A percentile compares a stretch with the other conserved stretches of the same genome.
Evolutionary conservation across 2,329 filamentous ascomycete genomes (phyloP).

Genomic region (Cercospora citrullina): DNA sequence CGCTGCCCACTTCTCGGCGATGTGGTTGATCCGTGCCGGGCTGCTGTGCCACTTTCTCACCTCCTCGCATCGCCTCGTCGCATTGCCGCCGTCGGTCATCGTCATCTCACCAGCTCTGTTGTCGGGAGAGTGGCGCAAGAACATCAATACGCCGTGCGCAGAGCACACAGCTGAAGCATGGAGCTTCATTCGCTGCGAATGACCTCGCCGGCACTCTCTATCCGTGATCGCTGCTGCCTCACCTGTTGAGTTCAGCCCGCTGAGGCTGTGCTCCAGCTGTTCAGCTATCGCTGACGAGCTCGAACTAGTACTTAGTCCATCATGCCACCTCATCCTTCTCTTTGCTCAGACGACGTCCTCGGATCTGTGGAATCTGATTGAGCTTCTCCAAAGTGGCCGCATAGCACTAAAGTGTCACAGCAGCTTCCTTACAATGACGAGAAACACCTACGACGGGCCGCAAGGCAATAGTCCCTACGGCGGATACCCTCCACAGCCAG

Average conservation of each 20-base stretch:
- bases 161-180: neutral
- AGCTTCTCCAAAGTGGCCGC: neutral
- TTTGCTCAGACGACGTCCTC: neutral
- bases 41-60: neutral
- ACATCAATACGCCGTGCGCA: neutral
- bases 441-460: constrained; percentile 24
- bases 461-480: constrained; percentile 12
- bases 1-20: neutral
- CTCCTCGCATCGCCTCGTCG: neutral
- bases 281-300: constrained; percentile 12
- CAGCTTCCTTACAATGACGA: constrained; percentile 16
- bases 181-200: neutral
- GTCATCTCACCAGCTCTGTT: neutral
- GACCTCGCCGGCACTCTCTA: neutral
- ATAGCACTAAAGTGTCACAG: neutral
- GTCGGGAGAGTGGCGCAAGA: neutral
- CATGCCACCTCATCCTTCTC: neutral
- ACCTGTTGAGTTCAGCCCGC: constrained; percentile 59
- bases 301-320: constrained; percentile 4
- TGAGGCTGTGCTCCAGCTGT: constrained; percentile 23
- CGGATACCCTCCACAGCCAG: constrained; percentile 22
- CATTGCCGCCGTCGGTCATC: neutral
- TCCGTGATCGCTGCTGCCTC: constrained; percentile 21
- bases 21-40: neutral
- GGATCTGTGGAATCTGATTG: neutral